Evolutionary conservation across 208 protist genomes (phyloP).

Genomic region (Leishmania braziliensis): DNA sequence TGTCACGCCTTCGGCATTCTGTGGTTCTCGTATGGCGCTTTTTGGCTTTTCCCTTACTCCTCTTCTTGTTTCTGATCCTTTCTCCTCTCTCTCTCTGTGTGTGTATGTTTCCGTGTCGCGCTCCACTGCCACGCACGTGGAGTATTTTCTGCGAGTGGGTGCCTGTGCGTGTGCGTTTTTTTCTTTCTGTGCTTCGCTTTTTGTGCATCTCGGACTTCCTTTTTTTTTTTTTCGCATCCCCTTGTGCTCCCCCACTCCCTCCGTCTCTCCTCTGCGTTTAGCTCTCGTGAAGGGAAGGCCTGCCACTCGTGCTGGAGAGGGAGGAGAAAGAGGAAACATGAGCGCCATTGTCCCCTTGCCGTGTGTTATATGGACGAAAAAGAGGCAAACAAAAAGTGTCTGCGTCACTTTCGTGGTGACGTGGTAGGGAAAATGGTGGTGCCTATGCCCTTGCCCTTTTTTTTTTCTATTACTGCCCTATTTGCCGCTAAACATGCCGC

Average conservation of each 20-base stretch:
- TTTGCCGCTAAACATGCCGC: background rate
- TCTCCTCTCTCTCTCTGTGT: background rate
- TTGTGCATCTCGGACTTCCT: background rate
- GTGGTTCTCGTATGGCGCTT: background rate
- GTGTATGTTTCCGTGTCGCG: background rate
- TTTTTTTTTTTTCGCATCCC: background rate
- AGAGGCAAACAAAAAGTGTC: no score
- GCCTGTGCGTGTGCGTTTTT: background rate
- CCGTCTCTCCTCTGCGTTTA: background rate
- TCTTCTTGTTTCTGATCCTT: background rate
- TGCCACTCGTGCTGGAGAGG: background rate
- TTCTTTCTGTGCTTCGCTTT: conserved; percentile 3
- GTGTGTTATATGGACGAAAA: no score
- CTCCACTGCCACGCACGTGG: background rate
- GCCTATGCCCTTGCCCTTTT: background rate
- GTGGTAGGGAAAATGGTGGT: background rate
- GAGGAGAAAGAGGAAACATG: background rate
- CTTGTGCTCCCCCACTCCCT: background rate
- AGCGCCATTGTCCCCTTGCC: no score
- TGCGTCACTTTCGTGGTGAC: background rate
- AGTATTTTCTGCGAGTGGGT: background rate
- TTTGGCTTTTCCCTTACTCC: background rate
- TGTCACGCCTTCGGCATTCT: background rate
- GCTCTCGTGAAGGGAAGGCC: background rate
- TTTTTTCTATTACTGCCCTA: background rate